Percentiles rank a stretch among this genome's conserved stretches.
Evolutionary conservation across 2,329 filamentous ascomycete species (phyloP).

Genomic region (Penicillium concentricum): DNA sequence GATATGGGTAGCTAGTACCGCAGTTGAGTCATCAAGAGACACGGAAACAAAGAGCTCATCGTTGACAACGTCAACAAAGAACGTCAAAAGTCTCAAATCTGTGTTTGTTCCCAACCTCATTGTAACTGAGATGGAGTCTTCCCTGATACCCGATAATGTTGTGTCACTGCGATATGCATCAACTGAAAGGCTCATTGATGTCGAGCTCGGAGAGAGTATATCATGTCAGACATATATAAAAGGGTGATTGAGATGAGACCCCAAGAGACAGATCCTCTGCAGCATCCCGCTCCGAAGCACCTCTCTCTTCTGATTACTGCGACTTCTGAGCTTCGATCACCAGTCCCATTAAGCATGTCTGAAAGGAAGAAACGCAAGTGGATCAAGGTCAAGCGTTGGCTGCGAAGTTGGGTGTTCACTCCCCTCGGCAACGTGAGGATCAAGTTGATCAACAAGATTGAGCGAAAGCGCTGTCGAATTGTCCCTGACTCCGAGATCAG

Average conservation of each 20-base stretch:
- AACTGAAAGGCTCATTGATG: background rate
- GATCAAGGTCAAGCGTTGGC: background rate
- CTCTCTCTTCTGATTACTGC: background rate
- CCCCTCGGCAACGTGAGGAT: background rate
- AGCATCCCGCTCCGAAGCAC: background rate
- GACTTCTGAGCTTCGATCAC: background rate
- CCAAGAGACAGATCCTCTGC: background rate
- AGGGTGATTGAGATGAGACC: background rate
- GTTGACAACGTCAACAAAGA: background rate
- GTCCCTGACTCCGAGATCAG: background rate
- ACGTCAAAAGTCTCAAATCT: background rate
- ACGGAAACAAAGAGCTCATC: background rate
- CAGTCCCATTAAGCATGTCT: background rate
- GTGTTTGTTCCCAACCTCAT: background rate
- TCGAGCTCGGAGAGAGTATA: background rate
- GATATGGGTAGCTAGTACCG: background rate
- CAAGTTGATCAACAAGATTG: background rate
- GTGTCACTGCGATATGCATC: background rate
- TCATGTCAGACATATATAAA: background rate
- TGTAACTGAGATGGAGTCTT: background rate
- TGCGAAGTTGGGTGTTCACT: conserved; percentile 1
- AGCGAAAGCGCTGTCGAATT: background rate
- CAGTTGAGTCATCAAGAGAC: background rate
- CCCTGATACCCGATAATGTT: background rate
- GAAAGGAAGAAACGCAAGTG: background rate